Evolutionary conservation across 805 yeast genomes (phyloP).

Genomic region (Monosporozyma unispora): DNA sequence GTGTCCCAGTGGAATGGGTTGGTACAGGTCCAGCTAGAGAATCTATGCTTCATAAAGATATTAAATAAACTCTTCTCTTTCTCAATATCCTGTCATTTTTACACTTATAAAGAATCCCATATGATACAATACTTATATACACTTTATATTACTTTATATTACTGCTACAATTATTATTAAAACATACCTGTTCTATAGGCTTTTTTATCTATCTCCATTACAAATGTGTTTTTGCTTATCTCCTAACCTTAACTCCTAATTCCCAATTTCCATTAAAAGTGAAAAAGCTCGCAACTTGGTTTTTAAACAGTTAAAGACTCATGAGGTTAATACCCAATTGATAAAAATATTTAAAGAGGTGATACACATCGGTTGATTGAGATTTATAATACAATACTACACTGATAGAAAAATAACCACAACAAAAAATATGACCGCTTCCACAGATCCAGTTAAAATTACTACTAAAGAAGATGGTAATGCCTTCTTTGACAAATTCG

Average conservation of each 20-base stretch:
- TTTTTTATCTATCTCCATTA: too few species aligned
- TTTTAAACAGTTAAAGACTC: too few species aligned
- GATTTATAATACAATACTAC: not conserved
- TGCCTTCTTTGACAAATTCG: slow-evolving; percentile 53
- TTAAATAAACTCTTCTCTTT: not conserved
- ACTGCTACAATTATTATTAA: too few species aligned
- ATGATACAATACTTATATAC: not conserved
- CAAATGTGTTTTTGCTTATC: too few species aligned
- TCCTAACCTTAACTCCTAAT: not conserved
- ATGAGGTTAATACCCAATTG: too few species aligned
- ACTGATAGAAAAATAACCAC: too few species aligned
- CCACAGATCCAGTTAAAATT: slow-evolving; percentile 37
- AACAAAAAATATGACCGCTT: not conserved
- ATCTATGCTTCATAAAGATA: slow-evolving; percentile 64
- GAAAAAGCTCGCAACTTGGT: too few species aligned
- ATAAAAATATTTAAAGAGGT: not conserved
- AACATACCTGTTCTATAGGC: too few species aligned
- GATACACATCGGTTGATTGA: not conserved
- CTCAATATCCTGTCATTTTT: not conserved
- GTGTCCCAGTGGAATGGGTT: slow-evolving; percentile 88
- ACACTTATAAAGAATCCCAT: not conserved
- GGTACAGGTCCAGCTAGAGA: slow-evolving; percentile 98
- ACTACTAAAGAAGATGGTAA: slow-evolving; percentile 40
- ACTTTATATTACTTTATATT: not conserved
- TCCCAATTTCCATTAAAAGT: not conserved